Conservation (phyloP, 352 stramenopile genomes). For the Thraustotheca clavata region DNA sequence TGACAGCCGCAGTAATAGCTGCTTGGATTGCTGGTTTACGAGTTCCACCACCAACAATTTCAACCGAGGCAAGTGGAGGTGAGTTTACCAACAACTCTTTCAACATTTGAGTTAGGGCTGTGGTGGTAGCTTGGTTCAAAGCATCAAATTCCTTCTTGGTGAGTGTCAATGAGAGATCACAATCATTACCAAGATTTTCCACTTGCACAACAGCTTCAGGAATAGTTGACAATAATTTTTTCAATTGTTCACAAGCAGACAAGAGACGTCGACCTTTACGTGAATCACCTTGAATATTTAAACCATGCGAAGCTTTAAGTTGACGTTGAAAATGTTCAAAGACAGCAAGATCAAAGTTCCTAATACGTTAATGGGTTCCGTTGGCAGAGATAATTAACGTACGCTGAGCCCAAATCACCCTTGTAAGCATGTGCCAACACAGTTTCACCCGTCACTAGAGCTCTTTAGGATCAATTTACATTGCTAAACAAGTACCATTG, state of each 20-base stretch:
- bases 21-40: conserved; percentile 81
- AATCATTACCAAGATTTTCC: conserved; percentile 75
- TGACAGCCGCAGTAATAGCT: conserved; percentile 56
- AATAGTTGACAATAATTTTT: conserved; percentile 86
- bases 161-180: conserved; percentile 69
- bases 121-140: conserved; percentile 43
- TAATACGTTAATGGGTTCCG: conserved; percentile 20
- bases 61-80: conserved; percentile 48
- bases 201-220: conserved; percentile 64
- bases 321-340: conserved; percentile 75
- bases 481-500: conserved; percentile 24
- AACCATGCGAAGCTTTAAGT: conserved; percentile 39
- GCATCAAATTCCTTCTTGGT: conserved; percentile 63
- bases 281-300: conserved; percentile 40
- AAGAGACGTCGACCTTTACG: conserved; percentile 84
- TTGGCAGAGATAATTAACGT: not conserved
- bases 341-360: conserved; percentile 59
- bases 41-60: conserved; percentile 87
- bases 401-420: conserved; percentile 52
- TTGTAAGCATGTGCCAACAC: conserved; percentile 48
- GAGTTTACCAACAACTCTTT: conserved; percentile 35
- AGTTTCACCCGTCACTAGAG: conserved; percentile 35
- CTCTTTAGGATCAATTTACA: not conserved
- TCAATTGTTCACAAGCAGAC: conserved; percentile 79
- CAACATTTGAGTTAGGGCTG: conserved; percentile 47